Conservation (phyloP, 2,329 filamentous ascomycete genomes). For the Tolypocladium guangdongense region DNA sequence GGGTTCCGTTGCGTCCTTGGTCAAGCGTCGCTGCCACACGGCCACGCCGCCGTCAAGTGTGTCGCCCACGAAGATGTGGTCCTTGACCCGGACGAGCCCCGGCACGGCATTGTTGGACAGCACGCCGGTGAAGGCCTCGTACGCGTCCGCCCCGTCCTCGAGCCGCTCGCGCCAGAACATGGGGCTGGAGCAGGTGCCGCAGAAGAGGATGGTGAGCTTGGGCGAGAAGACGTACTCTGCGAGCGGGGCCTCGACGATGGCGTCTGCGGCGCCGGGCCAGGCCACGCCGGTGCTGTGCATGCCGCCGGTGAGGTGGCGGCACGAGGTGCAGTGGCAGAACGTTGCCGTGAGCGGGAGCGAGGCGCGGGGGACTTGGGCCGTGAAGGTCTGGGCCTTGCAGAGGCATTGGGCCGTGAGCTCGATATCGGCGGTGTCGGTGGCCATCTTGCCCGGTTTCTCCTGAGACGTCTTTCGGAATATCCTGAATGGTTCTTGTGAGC, state of each 20-base stretch:
- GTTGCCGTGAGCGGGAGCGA: constrained; percentile 28
- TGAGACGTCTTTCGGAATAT: neutral
- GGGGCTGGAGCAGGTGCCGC: constrained; percentile 27
- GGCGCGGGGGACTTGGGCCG: constrained; percentile 17
- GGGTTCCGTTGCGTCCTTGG: neutral
- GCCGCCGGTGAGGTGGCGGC: constrained; percentile 32
- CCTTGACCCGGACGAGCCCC: neutral
- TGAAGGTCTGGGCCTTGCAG: constrained; percentile 31
- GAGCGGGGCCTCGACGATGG: constrained; percentile 4
- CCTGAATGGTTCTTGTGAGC: neutral
- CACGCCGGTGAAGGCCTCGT: neutral
- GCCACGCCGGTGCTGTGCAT: constrained; percentile 25
- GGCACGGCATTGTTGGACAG: neutral
- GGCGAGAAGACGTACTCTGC: constrained; percentile 22
- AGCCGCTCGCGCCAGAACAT: constrained; percentile 25
- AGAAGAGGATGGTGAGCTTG: constrained; percentile 25
- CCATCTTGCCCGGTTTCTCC: neutral
- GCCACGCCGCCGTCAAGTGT: neutral
- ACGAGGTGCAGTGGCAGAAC: constrained; percentile 38
- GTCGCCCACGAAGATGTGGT: neutral
- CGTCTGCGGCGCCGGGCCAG: constrained; percentile 25
- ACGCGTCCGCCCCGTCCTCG: neutral
- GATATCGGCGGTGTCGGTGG: neutral
- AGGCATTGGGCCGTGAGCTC: constrained; percentile 20
- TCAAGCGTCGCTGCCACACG: neutral